Conservation (phyloP, 495 filamentous ascomycete genomes). For the Penicillium desertorum region DNA sequence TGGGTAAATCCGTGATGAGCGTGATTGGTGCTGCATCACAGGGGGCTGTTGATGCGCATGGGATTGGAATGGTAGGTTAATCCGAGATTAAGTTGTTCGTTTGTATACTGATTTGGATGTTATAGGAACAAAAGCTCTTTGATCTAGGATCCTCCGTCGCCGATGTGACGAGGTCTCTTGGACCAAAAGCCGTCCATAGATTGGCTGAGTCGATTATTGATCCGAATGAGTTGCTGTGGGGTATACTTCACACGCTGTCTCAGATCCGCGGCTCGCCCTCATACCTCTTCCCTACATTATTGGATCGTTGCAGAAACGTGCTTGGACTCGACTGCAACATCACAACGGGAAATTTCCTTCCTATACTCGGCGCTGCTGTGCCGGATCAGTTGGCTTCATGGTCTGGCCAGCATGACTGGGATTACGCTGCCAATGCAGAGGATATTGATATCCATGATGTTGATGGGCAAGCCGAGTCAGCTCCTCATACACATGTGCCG, state of each 20-base stretch:
- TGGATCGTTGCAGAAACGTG: constrained; percentile 39
- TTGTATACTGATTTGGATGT: background rate
- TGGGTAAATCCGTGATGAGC: constrained; percentile 54
- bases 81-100: background rate
- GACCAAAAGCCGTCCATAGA: constrained; percentile 31
- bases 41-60: constrained; percentile 58
- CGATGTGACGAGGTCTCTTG: constrained; percentile 38
- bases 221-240: constrained; percentile 44
- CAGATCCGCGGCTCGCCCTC: constrained; percentile 48
- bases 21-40: constrained; percentile 53
- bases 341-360: constrained; percentile 36
- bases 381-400: constrained; percentile 18
- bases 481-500: constrained; percentile 6
- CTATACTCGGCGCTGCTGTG: constrained; percentile 21
- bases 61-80: constrained; percentile 58
- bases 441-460: constrained; percentile 10
- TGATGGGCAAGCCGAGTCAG: constrained; percentile 13
- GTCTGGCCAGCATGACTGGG: constrained; percentile 24
- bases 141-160: constrained; percentile 41
- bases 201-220: constrained; percentile 37
- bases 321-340: constrained; percentile 36
- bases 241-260: constrained; percentile 42
- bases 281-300: constrained; percentile 39
- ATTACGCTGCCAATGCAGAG: constrained; percentile 10
- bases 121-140: constrained; percentile 45